phyloP scores from a whole-genome alignment of 306 rosid species.

The Notholithocarpus densiflorus region DNA sequence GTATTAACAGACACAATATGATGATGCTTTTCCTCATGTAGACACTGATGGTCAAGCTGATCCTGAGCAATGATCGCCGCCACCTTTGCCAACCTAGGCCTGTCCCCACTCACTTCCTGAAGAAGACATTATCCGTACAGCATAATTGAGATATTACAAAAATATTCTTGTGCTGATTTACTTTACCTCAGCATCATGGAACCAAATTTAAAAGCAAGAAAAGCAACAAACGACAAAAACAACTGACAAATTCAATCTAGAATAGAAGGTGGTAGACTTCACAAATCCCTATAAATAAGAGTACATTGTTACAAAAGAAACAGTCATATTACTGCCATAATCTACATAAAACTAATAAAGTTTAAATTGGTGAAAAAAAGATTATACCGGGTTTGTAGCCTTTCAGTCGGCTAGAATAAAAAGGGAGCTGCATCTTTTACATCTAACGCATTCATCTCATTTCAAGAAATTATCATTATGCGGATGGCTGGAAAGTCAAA shows the following conservation, averaged over 20 bases:
- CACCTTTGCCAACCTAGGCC: slow-evolving; percentile 25
- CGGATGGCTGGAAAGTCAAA: not conserved
- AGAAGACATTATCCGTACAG: slow-evolving; percentile 17
- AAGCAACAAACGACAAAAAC: not conserved
- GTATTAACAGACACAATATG: slow-evolving; percentile 28
- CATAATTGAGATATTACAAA: slow-evolving; percentile 2
- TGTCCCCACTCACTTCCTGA: slow-evolving; percentile 42
- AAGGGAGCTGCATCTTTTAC: not conserved
- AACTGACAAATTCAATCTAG: not conserved
- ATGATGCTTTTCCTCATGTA: slow-evolving; percentile 22
- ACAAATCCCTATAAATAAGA: not conserved
- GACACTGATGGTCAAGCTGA: slow-evolving; percentile 32
- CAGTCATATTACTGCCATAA: not conserved
- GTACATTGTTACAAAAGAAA: not conserved
- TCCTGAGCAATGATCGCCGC: slow-evolving; percentile 27
- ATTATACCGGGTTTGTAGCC: not conserved
- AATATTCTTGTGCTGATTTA: slow-evolving; percentile 2
- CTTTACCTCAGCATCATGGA: not conserved
- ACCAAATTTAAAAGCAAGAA: not conserved
- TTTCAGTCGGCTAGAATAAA: not conserved
- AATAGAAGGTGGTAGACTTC: not conserved
- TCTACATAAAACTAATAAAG: not conserved
- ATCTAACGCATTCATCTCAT: not conserved
- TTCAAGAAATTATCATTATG: not conserved
- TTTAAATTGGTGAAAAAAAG: not conserved